Evolutionary conservation across 2,329 filamentous ascomycete species (phyloP), one percentile per base, ranked within the genome.

Genomic region (Colletotrichum tofieldiae): DNA sequence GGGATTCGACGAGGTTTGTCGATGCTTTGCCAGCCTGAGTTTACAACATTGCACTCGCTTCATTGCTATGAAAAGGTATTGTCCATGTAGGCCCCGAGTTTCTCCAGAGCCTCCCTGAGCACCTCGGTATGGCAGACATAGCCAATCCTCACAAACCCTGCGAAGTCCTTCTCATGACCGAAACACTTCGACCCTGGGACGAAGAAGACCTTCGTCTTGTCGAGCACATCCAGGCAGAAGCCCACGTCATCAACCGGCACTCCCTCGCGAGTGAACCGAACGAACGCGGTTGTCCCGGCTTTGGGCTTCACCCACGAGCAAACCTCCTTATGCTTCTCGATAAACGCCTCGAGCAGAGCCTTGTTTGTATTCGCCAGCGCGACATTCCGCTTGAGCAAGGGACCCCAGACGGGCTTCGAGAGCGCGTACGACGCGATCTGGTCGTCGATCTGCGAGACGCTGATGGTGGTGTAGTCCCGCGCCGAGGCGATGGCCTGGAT

Each of bases 381-480:
- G 56, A 92, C 87, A 77, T 94, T 88, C 26, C 92, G 91, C 43
- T 85, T 83, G 1, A 88, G 83, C 14, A 86, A 77, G 5, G 77
- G 76, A 5, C 78, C 78, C 37, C 81, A 79, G 2, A 89, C 85
- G 2, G 78, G 75, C 6, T 78, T 75, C 7, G 89, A 89, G 9
- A 98, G 84, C 0, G 95, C 94, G 77, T 92, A 96, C 37, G 89
- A 88, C 2, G 94, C 95, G 14, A 97, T 86, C 61, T 89, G 88
- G 79, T 97, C 94, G 79, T 97, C 94, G 8, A 98, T 84, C 77
- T 92, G 90, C n/a, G 93, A 93, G 0, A 97, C 94, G 49, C 92
- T 93, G 77, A 97, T 97, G 35, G 93, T 95, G 4, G 94, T 97
- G 84, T 96, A 97, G 80, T 96, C 92, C 51, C 94, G 87, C 1